phyloP scores from a whole-genome alignment of 2,329 filamentous ascomycete genomes.

The Clonostachys rhizophaga region DNA sequence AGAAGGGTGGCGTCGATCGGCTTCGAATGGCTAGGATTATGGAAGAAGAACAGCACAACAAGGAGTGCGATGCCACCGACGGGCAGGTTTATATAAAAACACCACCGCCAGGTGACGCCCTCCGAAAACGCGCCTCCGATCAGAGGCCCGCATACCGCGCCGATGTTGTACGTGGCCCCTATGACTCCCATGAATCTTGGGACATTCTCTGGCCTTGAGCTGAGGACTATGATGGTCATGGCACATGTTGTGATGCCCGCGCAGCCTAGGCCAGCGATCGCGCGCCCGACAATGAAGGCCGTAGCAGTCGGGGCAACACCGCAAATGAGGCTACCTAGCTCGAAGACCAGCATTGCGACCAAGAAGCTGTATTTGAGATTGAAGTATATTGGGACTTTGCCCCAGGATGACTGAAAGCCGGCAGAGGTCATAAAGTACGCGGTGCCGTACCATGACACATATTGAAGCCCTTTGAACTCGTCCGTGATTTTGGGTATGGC shows the following conservation, averaged over 20 bases:
- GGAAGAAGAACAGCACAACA: constrained; percentile 41
- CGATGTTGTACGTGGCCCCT: constrained; percentile 12
- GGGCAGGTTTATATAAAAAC: constrained; percentile 32
- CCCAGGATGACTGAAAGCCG: constrained; percentile 4
- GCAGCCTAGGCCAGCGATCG: constrained; percentile 1
- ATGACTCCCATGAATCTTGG: constrained; percentile 8
- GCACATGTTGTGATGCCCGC: background rate
- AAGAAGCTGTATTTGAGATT: constrained; percentile 4
- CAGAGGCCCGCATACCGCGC: constrained; percentile 13
- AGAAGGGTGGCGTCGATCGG: constrained; percentile 24
- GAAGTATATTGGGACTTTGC: constrained; percentile 4
- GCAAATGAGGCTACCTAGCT: constrained; percentile 5
- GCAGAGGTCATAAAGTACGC: constrained; percentile 25
- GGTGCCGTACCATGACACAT: constrained; percentile 41
- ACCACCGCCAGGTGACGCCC: constrained; percentile 15
- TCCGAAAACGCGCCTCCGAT: constrained; percentile 16
- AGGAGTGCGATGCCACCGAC: constrained; percentile 40
- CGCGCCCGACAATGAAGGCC: constrained; percentile 5
- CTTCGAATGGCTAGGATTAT: constrained; percentile 27
- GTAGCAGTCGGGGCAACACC: constrained; percentile 3
- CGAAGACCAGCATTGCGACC: constrained; percentile 3
- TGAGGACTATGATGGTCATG: background rate
- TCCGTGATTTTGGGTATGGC: constrained; percentile 7
- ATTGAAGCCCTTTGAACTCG: constrained; percentile 22
- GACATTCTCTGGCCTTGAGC: background rate